phyloP scores from a whole-genome alignment of 148 eudicot species.

The Cornus suecica region DNA sequence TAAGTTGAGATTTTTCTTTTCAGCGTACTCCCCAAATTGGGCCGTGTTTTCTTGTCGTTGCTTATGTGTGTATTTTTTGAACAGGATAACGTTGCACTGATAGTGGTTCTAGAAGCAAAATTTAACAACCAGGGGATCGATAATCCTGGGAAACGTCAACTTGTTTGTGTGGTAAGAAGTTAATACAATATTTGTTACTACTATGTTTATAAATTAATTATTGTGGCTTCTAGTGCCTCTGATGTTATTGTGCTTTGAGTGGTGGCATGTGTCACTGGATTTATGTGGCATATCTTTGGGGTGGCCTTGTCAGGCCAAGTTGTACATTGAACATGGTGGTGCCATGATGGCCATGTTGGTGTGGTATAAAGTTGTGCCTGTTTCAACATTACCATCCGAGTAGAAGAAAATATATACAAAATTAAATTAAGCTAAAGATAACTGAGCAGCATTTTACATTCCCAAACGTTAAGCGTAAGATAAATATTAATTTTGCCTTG shows the following conservation, averaged over 20 bases:
- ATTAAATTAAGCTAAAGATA: no score
- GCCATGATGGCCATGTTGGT: background rate
- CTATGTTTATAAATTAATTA: background rate
- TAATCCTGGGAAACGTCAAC: constrained; percentile 89
- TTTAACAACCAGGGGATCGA: constrained; percentile 80
- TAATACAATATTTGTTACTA: background rate
- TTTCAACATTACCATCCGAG: background rate
- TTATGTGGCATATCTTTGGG: no score
- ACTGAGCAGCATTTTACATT: background rate
- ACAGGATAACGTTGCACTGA: constrained; percentile 95
- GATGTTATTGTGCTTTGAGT: background rate
- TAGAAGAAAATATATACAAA: background rate
- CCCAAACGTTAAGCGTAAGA: background rate
- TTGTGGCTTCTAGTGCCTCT: background rate
- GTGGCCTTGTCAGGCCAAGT: background rate
- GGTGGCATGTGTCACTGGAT: background rate
- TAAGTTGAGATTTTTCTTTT: background rate
- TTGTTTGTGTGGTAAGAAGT: constrained; percentile 93
- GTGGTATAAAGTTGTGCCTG: background rate
- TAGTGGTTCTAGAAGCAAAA: constrained; percentile 90
- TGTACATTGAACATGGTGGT: background rate
- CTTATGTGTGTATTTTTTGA: constrained; percentile 11
- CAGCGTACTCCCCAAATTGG: background rate
- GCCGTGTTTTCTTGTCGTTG: background rate
- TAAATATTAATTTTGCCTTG: background rate